Base-by-base conservation (phyloP, 2,329 filamentous ascomycete species). In the Aspergillus carbonarius region DNA sequence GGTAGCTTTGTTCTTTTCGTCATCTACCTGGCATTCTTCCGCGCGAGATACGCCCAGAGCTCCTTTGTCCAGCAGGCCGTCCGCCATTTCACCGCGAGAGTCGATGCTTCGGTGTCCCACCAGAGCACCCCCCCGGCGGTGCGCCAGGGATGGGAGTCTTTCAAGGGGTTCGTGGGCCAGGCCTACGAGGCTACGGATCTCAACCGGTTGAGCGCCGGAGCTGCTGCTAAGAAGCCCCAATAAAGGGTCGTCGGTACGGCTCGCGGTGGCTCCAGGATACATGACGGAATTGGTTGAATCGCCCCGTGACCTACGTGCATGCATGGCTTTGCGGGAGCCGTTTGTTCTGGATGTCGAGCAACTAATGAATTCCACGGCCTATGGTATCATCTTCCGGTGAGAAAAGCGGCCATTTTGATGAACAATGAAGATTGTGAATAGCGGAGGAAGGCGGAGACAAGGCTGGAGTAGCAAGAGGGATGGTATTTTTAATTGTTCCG, bases 11-110 rank as follows among this genome's bases (percentile, higher is more conserved):
- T 97, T 71, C 83, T 98, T 54, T 79, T 99, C 61, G 80, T 80
- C 61, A 76, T 96, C 75, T 99, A 98, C 85, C 92, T 92, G 65
- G 84, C 87, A 68, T 99, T 99, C 84, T 86, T 98, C 74, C 91
- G 95, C 68, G 90, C 93, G 42, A 88, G 95, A 71, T 93, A 89
- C 79, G 83, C 88, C 58, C 93, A 98, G 83, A 97, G 92, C 84
- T 85, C 81, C 64, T 96, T 98, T 72, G 91, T 98, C n/a, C 91
- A 96, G 81, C 85, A 84, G 69, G 88, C 91, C 49, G 88, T 97
- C 72, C 80, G 83, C 63, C 84, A 89, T 68, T 78, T 93, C 57
- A 86, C 86, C 70, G 87, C 89, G 55, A 86, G 91, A 66, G 81
- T 93, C 61, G 93, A 98, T 76, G 89, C 89, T 61, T 82, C 92